Base-by-base conservation (phyloP, 805 yeast genomes). In the Metschnikowia koreensis region DNA sequence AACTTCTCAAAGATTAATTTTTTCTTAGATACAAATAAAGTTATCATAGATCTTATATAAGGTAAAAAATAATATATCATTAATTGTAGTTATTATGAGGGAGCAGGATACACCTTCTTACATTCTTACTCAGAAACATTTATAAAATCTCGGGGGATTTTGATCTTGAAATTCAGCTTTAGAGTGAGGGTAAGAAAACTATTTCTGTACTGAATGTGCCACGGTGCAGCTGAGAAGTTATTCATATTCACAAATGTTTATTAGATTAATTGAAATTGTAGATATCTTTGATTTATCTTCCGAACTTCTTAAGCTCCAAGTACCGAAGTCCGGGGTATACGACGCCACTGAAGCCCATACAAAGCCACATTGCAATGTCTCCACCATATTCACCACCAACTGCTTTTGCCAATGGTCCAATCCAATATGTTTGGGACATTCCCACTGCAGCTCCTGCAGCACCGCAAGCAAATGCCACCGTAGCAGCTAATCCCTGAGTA, bases 371-470 rank as follows among this genome's bases (percentile, higher is more conserved):
- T 26, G 94, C 97, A 39, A 90, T 65, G 65, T 90, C 97, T 16
- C 90, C 96, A 50, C 88, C 91, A 54, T 67, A 66, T 6, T 76
- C 83, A 0, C 65, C 67, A 17, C 96, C 73, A 13, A 87, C 71
- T 5, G 73, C 60, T 29, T 66, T 67, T 11, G 96, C 96, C 10
- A 89, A 59, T 0, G 89, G 89, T 0, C 96, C 97, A 7, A 79
- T 74, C 77, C 86, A 90, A 68, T 90, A 90, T 7, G 83, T 87
- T 66, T 90, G 97, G 27, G 87, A 78, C 97, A 90, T 90, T 7
- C 96, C 96, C 17, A 89, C 70, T 2, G 87, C 89, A 0, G 89
- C 96, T 44, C 96, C 96, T 0, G 81, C 87, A 15, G 84, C 84
- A 42, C 96, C 97, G 48, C 79, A 69, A 2, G 80, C 59, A 59